Conservation (phyloP, 352 stramenopile genomes). For the Globisporangium nagaii region DNA sequence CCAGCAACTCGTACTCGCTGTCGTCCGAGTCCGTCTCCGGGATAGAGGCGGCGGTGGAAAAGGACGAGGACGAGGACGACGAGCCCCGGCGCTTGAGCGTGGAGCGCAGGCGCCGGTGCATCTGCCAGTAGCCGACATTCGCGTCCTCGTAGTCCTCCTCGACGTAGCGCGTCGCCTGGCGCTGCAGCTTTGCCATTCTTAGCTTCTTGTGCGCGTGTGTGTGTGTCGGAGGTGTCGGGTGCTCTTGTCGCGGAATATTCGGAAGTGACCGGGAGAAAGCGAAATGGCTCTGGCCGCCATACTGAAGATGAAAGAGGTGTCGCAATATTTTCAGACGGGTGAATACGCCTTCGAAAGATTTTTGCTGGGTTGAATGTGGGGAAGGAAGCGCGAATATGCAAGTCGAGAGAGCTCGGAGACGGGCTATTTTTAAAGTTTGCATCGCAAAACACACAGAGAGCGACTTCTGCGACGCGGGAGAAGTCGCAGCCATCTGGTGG, state of each 20-base stretch:
- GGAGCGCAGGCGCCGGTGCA: conserved; percentile 1
- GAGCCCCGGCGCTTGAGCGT: no score
- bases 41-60: not conserved
- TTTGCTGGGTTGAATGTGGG: not conserved
- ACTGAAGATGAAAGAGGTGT: not conserved
- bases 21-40: conserved; percentile 7
- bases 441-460: not conserved
- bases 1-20: conserved; percentile 15
- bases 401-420: not conserved
- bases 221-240: not conserved
- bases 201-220: no score
- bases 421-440: no score
- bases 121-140: conserved; percentile 11
- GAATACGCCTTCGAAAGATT: conserved; percentile 1
- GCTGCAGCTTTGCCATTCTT: not conserved
- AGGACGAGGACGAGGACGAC: not conserved
- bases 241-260: conserved; percentile 1
- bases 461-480: not conserved
- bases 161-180: conserved; percentile 1
- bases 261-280: not conserved
- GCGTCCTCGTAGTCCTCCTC: conserved; percentile 9
- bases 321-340: conserved; percentile 1
- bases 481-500: conserved; percentile 2
- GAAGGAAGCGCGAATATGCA: not conserved
- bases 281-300: not conserved